A percentile compares a stretch with the other conserved stretches of the same genome.
phyloP scores from a whole-genome alignment of 768 basidiomycete genomes.

The Gyrodon lividus region DNA sequence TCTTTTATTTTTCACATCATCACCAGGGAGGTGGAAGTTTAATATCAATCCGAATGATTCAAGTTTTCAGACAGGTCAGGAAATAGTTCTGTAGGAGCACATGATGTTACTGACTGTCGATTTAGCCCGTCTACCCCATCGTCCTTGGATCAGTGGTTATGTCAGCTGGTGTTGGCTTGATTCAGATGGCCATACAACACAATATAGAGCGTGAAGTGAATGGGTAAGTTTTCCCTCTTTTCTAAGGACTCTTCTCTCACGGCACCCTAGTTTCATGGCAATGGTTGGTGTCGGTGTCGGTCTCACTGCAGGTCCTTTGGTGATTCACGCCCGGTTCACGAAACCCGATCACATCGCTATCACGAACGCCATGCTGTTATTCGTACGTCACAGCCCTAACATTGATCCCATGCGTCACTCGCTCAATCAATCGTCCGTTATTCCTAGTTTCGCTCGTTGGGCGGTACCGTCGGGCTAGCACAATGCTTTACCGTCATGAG shows the following conservation, averaged over 20 bases:
- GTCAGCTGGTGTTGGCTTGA: slow-evolving; percentile 41
- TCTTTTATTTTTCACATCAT: neutral
- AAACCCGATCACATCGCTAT: slow-evolving; percentile 43
- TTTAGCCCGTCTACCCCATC: slow-evolving; percentile 43
- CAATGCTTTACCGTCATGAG: slow-evolving; percentile 51
- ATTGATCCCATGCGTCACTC: neutral
- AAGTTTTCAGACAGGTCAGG: slow-evolving; percentile 36
- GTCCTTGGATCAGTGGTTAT: slow-evolving; percentile 37
- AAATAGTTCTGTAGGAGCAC: neutral
- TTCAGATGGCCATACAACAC: slow-evolving; percentile 41
- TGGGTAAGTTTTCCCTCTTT: slow-evolving; percentile 25
- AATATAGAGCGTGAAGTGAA: slow-evolving; percentile 36
- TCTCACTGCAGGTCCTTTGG: slow-evolving; percentile 37
- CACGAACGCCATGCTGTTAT: slow-evolving; percentile 44
- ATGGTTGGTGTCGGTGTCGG: slow-evolving; percentile 47
- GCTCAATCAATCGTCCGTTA: neutral
- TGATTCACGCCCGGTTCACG: slow-evolving; percentile 45
- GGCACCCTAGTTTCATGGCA: slow-evolving; percentile 38
- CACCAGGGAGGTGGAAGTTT: slow-evolving; percentile 39
- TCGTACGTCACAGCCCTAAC: slow-evolving; percentile 33
- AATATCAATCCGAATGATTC: slow-evolving; percentile 36
- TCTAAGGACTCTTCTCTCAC: neutral
- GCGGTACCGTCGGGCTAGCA: slow-evolving; percentile 54
- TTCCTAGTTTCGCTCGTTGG: slow-evolving; percentile 44
- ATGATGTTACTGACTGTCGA: neutral